Conservation (phyloP, 1,284 basidiomycete species). For the Malassezia pachydermatis region DNA sequence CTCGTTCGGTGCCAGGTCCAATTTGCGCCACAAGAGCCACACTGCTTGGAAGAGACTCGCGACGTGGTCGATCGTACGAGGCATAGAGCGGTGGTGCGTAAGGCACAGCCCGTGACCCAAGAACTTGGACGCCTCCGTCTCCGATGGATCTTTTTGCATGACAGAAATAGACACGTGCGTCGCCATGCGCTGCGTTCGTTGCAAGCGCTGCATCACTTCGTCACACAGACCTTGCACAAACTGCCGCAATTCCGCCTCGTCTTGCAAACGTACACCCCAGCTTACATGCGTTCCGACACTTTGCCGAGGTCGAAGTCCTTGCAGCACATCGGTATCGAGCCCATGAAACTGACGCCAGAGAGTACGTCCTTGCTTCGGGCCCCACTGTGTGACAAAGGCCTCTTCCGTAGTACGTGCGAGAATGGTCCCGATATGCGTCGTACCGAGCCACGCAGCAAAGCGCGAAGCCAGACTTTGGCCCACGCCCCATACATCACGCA, state of each 20-base stretch:
- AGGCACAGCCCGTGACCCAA: slow-evolving; percentile 84
- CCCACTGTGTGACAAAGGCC: slow-evolving; percentile 57
- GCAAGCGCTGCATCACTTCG: slow-evolving; percentile 22
- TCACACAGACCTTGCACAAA: slow-evolving; percentile 35
- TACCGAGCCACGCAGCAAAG: slow-evolving; percentile 61
- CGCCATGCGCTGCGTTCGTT: slow-evolving; percentile 54
- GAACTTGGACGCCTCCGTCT: slow-evolving; percentile 90
- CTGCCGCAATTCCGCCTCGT: slow-evolving; percentile 63
- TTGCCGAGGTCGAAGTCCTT: slow-evolving; percentile 51
- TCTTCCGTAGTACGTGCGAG: slow-evolving; percentile 17
- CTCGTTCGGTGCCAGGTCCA: slow-evolving; percentile 70
- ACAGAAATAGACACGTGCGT: slow-evolving; percentile 62
- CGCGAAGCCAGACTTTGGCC: slow-evolving; percentile 53
- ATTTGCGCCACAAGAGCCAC: slow-evolving; percentile 63
- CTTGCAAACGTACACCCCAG: slow-evolving; percentile 87
- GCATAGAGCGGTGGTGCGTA: slow-evolving; percentile 63
- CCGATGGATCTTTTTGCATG: slow-evolving; percentile 74
- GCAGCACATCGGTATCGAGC: slow-evolving; percentile 66
- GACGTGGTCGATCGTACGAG: slow-evolving; percentile 50
- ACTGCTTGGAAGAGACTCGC: slow-evolving; percentile 74
- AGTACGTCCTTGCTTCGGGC: slow-evolving; percentile 70
- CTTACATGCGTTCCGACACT: slow-evolving; percentile 26
- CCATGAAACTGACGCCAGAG: slow-evolving; percentile 74
- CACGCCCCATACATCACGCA: slow-evolving; percentile 78
- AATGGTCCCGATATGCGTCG: slow-evolving; percentile 61